These are phyloP conservation scores for Penicillium cataractarum DNA, from an alignment of 495 filamentous ascomycete species.

Conservation along the genomic window DNA sequence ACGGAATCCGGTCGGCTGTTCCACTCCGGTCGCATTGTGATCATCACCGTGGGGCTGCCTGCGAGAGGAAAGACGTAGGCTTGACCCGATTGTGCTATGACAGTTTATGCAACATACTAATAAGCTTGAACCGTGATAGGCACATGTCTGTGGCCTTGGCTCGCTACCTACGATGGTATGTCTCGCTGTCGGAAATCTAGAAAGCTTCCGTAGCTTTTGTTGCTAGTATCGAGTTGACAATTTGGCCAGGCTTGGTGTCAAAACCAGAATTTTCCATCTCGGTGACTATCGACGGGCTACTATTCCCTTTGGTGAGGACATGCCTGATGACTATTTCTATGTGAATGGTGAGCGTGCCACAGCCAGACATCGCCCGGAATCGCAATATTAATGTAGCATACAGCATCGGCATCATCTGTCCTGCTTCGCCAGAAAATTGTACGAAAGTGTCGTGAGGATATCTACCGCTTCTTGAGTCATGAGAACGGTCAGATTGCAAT, in stretches of 20 bases:
- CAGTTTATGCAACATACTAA: constrained; percentile 14
- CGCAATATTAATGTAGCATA: constrained; percentile 16
- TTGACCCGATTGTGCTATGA: constrained; percentile 6
- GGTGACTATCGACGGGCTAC: constrained; percentile 95
- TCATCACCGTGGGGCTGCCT: constrained; percentile 94
- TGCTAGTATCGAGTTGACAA: constrained; percentile 26
- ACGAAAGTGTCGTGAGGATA: constrained; percentile 96
- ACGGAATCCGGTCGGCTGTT: constrained; percentile 97
- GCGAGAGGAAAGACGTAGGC: constrained; percentile 94
- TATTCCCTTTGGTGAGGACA: constrained; percentile 80
- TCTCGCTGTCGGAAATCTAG: constrained; percentile 10
- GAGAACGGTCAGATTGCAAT: constrained; percentile 99
- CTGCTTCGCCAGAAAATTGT: constrained; percentile 94
- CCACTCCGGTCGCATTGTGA: constrained; percentile 94
- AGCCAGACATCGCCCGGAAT: background rate
- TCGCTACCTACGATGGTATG: constrained; percentile 91
- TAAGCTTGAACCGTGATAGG: constrained; percentile 42
- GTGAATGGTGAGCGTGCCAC: constrained; percentile 68
- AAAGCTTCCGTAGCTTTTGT: background rate
- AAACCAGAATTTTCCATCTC: constrained; percentile 95
- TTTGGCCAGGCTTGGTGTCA: constrained; percentile 81
- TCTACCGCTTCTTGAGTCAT: constrained; percentile 92
- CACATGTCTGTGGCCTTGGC: constrained; percentile 95
- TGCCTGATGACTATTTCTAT: constrained; percentile 97
- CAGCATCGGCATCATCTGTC: constrained; percentile 80